Evolutionary conservation across 225 moss, liverwort and hornwort species (phyloP).

Genomic region (Bryum argenteum): DNA sequence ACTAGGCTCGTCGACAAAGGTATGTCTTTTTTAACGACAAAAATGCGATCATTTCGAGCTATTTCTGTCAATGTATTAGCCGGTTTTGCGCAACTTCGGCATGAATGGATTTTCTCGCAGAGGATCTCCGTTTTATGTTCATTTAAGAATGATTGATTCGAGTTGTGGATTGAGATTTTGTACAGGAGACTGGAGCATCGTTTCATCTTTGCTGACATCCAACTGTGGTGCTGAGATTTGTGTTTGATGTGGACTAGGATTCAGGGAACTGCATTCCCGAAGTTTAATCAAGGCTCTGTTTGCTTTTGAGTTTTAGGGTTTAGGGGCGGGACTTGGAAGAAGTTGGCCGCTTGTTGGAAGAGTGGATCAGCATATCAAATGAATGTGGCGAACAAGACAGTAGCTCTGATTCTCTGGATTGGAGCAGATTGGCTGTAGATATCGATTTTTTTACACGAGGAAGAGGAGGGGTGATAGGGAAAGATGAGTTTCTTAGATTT

Average conservation of each 20-base stretch:
- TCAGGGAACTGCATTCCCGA: neutral
- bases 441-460: neutral
- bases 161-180: neutral
- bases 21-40: neutral
- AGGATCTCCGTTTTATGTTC: neutral
- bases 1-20: neutral
- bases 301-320: constrained; percentile 16
- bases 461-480: neutral
- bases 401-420: neutral
- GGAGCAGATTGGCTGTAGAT: constrained; percentile 14
- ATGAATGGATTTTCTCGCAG: neutral
- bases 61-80: neutral
- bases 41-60: neutral
- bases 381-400: neutral
- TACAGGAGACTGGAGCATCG: neutral
- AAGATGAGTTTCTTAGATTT: constrained; percentile 95
- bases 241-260: neutral
- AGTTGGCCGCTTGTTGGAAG: constrained; percentile 8
- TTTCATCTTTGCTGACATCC: neutral
- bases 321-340: neutral
- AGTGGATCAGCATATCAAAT: neutral
- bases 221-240: neutral
- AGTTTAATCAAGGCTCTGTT: constrained; percentile 27
- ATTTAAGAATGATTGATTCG: neutral
- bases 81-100: neutral